Conservation (phyloP, 1,284 basidiomycete genomes). For the Naganishia cerealis region DNA sequence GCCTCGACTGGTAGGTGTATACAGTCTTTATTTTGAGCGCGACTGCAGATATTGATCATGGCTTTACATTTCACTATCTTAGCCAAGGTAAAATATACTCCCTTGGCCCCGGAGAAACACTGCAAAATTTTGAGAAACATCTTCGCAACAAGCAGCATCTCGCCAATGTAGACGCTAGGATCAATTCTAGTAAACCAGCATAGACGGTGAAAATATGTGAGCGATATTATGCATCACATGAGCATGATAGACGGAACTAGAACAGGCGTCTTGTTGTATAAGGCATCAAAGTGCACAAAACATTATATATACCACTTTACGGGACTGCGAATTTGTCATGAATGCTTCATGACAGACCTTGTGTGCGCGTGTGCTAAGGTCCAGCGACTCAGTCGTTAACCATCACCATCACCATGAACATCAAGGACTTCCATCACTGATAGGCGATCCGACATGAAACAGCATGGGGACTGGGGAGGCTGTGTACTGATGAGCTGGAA, state of each 20-base stretch:
- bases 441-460: too few species aligned
- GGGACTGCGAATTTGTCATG: too few species aligned
- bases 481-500: too few species aligned
- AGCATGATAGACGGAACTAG: neutral
- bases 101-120: constrained; percentile 82
- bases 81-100: constrained; percentile 73
- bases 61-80: neutral
- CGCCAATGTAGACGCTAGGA: constrained; percentile 58
- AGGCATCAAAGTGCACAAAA: neutral
- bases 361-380: too few species aligned
- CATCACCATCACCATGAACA: too few species aligned
- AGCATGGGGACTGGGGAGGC: too few species aligned
- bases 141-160: constrained; percentile 73
- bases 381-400: too few species aligned
- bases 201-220: neutral
- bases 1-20: constrained; percentile 69
- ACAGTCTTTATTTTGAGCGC: neutral
- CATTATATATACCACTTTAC: neutral
- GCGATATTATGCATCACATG: neutral
- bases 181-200: constrained; percentile 20
- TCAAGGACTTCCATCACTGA: too few species aligned
- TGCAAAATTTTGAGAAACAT: constrained; percentile 91
- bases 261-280: constrained; percentile 2
- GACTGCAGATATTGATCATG: neutral
- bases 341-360: too few species aligned